Base-by-base conservation (phyloP, 306 rosid species). In the Lathyrus oleraceus region DNA sequence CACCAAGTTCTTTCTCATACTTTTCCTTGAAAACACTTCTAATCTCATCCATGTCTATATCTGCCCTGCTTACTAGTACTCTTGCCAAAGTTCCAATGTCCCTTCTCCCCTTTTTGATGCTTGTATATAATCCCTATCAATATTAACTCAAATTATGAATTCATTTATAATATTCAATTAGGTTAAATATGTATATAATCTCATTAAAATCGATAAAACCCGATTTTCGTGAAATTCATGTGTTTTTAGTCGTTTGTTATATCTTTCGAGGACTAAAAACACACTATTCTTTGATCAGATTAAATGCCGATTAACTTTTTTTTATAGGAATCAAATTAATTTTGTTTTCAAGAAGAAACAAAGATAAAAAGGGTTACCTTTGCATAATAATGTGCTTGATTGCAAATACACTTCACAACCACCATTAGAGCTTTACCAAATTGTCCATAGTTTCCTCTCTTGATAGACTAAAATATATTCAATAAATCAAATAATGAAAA, bases 11-110 rank as follows among this genome's bases (percentile, higher is more conserved):
- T 61, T 80, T 79, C 4, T 77, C 84, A 77, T 87, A 85, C 65
- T 84, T 84, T 35, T 67, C 77, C 75, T 79, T 67, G 78, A 82
- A 84, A 47, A 61, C 64, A 68, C 49, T 79, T 78, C 74, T 80
- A 61, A 87, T 87, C 56, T 85, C 91, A 60, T 76, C 86, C 77
- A 85, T 73, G 79, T 89, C 93, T 19, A 82, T 65, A 68, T 84
- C 93, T 48, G 85, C 85, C 80, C 91, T 81, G 71, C 87, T 70
- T 51, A 87, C 45, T 49, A 87, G 16, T 30, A 76, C 73, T 51
- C 89, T 73, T 40, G 59, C 80, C 72, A 90, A 44, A 21, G 54
- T 71, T 51, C 70, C 82, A 28, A 15, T 65, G 69, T 81, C 83
- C 11, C 48, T 69, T 63, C n/a, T 76, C 15, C 7, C 73, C 69